phyloP scores from a whole-genome alignment of 352 stramenopile species.

The Phytophthora foliorum region DNA sequence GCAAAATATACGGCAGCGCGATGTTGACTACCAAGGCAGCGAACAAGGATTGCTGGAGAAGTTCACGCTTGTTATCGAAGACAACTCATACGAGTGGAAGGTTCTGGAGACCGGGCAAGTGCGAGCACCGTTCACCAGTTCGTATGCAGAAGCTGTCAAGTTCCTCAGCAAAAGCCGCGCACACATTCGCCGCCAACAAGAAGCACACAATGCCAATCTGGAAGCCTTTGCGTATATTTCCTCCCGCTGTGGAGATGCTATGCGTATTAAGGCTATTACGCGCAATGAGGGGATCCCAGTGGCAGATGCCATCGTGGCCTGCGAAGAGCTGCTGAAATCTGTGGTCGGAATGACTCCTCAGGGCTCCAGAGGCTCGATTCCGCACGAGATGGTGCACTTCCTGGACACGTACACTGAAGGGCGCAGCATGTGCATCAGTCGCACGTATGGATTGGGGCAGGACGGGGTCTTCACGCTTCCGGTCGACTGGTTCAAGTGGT shows the following conservation, averaged over 20 bases:
- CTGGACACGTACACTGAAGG: conserved; percentile 43
- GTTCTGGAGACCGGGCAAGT: conserved; percentile 57
- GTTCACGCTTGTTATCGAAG: conserved; percentile 57
- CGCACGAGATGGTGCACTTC: conserved; percentile 37
- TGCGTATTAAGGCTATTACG: conserved; percentile 49
- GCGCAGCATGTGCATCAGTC: conserved; percentile 41
- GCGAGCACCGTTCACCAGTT: conserved; percentile 43
- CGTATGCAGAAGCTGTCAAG: conserved; percentile 31
- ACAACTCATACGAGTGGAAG: conserved; percentile 43
- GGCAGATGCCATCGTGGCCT: conserved; percentile 40
- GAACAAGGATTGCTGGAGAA: conserved; percentile 48
- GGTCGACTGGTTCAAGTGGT: conserved; percentile 52
- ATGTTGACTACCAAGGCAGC: neutral
- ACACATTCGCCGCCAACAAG: conserved; percentile 39
- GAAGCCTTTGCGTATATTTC: conserved; percentile 49
- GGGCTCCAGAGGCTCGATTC: conserved; percentile 28
- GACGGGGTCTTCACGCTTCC: conserved; percentile 58
- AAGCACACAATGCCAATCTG: conserved; percentile 36
- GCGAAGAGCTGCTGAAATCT: conserved; percentile 43
- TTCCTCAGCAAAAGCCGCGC: conserved; percentile 38
- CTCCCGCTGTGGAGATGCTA: conserved; percentile 40
- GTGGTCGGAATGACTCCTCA: conserved; percentile 37
- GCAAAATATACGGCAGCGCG: conserved; percentile 42
- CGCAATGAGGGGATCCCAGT: conserved; percentile 45
- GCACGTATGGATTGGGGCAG: conserved; percentile 51